Evolutionary conservation across 208 protist species (phyloP), one percentile per base, ranked within the genome.

Genomic region (Strigomonas culicis): DNA sequence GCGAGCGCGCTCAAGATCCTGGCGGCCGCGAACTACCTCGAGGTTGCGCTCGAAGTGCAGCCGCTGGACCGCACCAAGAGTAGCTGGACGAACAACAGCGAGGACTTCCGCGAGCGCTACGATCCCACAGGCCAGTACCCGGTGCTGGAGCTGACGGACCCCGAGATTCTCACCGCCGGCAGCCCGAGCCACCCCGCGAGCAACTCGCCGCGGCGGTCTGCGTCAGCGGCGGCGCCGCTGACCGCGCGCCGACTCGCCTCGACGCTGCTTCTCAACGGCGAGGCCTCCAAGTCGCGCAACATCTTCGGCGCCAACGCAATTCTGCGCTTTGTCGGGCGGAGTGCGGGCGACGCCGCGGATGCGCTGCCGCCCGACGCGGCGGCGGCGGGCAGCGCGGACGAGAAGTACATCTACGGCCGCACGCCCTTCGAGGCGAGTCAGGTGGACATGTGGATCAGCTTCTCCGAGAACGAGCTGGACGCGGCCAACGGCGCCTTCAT

Each of bases 281-380:
- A 30, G 4, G 25, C 32, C 43, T 85, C 67, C 59, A 80, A 59
- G 15, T 31, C 53, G 15, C 68, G 60, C 19, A 60, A 55, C n/a
- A 52, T 95, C n/a, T 95, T 95, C 39, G 90, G 90, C 71, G 76
- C 81, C 39, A 89, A 92, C 59, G 86, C 90, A 1, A 95, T 95
- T 64, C 43, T 91, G 39, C 78, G 87, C 49, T 80, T 89, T 70
- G 75, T 95, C 41, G 90, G 84, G 7, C 81, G 85, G 63, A 44
- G 13, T 17, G 13, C 13, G 36, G 13, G 8, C 8, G 6, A 6
- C 8, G 8, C 8, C 36, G 36, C 13, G 36, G 36, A 41, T 6
- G 36, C 6, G 8, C 8, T 17, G 8, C 8, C 36, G 13, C 8
- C 8, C 36, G 36, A 6, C 36, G 36, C 36, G 8, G 36, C 36